Conservation (phyloP, 805 yeast species). For the Clavispora asparagi region DNA sequence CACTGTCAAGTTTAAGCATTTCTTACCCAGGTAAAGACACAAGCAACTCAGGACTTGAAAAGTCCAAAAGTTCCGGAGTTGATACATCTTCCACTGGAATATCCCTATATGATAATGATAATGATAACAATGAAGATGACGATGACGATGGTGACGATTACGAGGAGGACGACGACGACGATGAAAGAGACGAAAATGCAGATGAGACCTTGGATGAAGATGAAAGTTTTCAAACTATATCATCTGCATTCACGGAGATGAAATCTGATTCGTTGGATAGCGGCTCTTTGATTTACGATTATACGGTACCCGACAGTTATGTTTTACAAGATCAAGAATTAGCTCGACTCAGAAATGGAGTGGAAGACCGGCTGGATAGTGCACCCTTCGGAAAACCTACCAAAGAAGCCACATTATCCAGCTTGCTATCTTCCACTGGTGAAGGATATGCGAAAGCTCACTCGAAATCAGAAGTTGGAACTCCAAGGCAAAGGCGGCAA, state of each 20-base stretch:
- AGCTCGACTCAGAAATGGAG: conserved; percentile 1
- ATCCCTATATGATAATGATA: not conserved
- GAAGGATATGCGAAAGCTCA: not conserved
- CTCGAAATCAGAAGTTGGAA: not conserved
- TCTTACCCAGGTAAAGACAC: not conserved
- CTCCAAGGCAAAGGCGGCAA: not conserved
- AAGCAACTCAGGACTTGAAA: not conserved
- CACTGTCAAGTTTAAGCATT: not conserved
- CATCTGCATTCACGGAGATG: conserved; percentile 39
- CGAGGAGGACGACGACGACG: not conserved
- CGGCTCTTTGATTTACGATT: conserved; percentile 18
- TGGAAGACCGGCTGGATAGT: not conserved
- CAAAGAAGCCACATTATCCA: not conserved
- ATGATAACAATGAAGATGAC: not conserved
- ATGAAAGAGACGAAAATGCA: conserved; percentile 20
- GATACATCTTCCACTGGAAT: not conserved
- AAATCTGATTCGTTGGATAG: conserved; percentile 32
- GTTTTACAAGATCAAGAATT: conserved; percentile 4
- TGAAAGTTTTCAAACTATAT: not conserved
- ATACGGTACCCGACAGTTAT: conserved; percentile 13
- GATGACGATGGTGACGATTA: conserved; percentile 13
- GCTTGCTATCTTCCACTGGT: not conserved
- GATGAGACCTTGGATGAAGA: conserved; percentile 27
- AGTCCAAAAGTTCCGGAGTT: not conserved
- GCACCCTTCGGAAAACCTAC: not conserved